Percentiles rank a stretch among this genome's conserved stretches.
Evolutionary conservation across 306 rosid genomes (phyloP).

Genomic region (Leucaena leucocephala): DNA sequence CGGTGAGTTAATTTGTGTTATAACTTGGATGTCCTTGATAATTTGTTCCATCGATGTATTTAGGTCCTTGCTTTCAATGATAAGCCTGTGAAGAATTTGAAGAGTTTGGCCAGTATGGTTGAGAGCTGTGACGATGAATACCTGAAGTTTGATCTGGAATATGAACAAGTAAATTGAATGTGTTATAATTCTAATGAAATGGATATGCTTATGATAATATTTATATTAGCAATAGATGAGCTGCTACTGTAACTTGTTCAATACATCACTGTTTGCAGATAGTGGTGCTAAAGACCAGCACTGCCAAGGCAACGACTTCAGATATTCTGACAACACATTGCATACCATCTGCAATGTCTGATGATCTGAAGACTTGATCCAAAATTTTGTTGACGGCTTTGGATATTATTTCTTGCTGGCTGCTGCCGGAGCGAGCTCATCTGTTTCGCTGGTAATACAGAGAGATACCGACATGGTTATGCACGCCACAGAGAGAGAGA

Average conservation of each 20-base stretch:
- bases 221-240: neutral
- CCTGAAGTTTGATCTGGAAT: slow-evolving; percentile 76
- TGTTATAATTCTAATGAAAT: neutral
- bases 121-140: slow-evolving; percentile 72
- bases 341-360: slow-evolving; percentile 72
- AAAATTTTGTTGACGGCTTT: slow-evolving; percentile 19
- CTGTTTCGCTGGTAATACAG: neutral
- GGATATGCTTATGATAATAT: neutral
- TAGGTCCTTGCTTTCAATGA: slow-evolving; percentile 83
- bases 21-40: neutral
- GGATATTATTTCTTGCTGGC: slow-evolving; percentile 1
- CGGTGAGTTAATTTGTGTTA: neutral
- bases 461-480: neutral
- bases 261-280: slow-evolving; percentile 43
- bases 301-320: slow-evolving; percentile 65
- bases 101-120: slow-evolving; percentile 74
- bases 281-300: slow-evolving; percentile 59
- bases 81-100: slow-evolving; percentile 83
- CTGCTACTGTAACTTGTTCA: neutral
- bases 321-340: slow-evolving; percentile 75
- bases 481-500: neutral
- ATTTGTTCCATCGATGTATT: neutral
- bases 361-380: slow-evolving; percentile 52
- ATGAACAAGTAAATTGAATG: slow-evolving; percentile 64
- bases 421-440: neutral